These are phyloP conservation scores for Oryza meyeriana DNA, from an alignment of 176 grass and related monocot species.

Conservation along the genomic window DNA sequence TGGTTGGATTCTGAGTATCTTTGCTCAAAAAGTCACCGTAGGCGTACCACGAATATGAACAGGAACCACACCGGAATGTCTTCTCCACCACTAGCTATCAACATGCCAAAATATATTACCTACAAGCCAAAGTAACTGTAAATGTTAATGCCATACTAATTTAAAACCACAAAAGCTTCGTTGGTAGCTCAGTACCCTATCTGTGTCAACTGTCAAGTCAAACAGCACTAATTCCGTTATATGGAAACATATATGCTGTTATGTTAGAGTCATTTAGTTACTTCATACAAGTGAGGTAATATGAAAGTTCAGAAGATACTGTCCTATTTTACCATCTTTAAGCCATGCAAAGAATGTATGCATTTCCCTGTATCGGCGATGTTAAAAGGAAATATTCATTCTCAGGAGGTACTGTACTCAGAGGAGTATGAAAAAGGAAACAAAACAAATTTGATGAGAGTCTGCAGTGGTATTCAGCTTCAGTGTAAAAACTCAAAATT, in stretches of 20 bases:
- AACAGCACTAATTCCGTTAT: neutral
- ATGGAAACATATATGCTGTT: neutral
- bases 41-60: conserved; percentile 83
- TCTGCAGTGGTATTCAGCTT: neutral
- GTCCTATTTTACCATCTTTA: neutral
- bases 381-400: neutral
- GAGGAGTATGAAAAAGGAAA: neutral
- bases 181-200: neutral
- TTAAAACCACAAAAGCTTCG: conserved; percentile 10
- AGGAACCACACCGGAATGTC: conserved; percentile 75
- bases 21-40: neutral
- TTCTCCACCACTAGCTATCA: conserved; percentile 66
- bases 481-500: conserved; percentile 1
- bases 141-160: conserved; percentile 5
- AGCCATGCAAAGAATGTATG: neutral
- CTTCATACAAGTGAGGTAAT: neutral
- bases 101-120: conserved; percentile 81
- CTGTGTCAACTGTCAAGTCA: neutral
- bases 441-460: conserved; percentile 1
- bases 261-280: neutral
- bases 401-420: no score
- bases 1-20: neutral
- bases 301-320: neutral
- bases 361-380: neutral
- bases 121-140: conserved; percentile 32